Evolutionary conservation across 2,329 filamentous ascomycete species (phyloP), one percentile per base, ranked within the genome.

Genomic region (Aspergillus arachidicola): DNA sequence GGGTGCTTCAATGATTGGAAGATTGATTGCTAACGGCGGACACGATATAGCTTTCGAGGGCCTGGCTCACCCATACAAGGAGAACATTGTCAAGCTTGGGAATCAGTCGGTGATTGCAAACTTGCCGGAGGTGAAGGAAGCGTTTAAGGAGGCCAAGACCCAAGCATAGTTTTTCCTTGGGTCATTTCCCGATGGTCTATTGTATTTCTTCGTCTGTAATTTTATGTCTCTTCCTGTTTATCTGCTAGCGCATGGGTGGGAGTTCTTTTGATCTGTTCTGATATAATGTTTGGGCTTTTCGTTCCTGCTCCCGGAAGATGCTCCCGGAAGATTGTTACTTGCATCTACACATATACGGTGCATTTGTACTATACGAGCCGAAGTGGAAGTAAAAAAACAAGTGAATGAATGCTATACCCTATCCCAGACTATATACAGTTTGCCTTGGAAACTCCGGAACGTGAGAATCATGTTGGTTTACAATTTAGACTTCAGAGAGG

Each of bases 41-140:
- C 19, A 34, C 10, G 12, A 28, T 61, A 59, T 68, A 87, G 94
- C 92, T 6, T 99, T 97, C 78, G 96, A 99, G 81, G 93, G 94
- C n/a, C 84, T 87, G 45, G 88, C 88, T 28, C 94, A 99, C 82
- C 96, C 95, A 45, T 98, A 97, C 79, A 91, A 92, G 85, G 80
- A 89, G 78, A 99, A 99, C 75, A 80, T 98, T 66, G 80, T 97
- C 57, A 87, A 86, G 75, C 90, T 94, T 70, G 85, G 84, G 7
- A 89, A 88, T 19, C 82, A 86, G 69, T 77, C 77, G 19, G 70
- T 75, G 59, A 74, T 80, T 57, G 73, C 71, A 16, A 69, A 70
- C 61, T 59, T 76, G 45, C 72, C 76, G 9, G 71, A 79, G 63
- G 74, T 81, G 34, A 69, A 76, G 60, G 67, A 76, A 63, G 73